These are phyloP conservation scores for grape (Vitis vinifera) DNA, from an alignment of 164 flowering plant species.

Conservation along the genomic window ASM3070453v1 NC_081806.1:4069501-4070000, in stretches of 20 bases:
- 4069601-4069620: constrained; percentile 64
- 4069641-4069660: constrained; percentile 59
- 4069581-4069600: constrained; percentile 59
- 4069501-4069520: constrained; percentile 9
- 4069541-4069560: constrained; percentile 86
- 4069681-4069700: constrained; percentile 34
- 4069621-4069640: constrained; percentile 66
- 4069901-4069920: constrained; percentile 77
- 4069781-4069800: constrained; percentile 55
- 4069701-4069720: constrained; percentile 13
- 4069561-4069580: constrained; percentile 77
- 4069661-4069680: constrained; percentile 89
- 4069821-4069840: constrained; percentile 29
- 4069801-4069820: constrained; percentile 55
- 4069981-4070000: constrained; percentile 25
- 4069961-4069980: constrained; percentile 24
- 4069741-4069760: constrained; percentile 33
- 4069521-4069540: neutral
- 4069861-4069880: constrained; percentile 83
- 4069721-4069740: constrained; percentile 58
- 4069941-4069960: constrained; percentile 40
- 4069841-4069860: constrained; percentile 46
- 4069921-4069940: constrained; percentile 44
- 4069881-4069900: constrained; percentile 85
- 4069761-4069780: constrained; percentile 71